These are phyloP conservation scores for Pythium sukuiense DNA, from an alignment of 352 stramenopile species.

Conservation along the genomic window DNA sequence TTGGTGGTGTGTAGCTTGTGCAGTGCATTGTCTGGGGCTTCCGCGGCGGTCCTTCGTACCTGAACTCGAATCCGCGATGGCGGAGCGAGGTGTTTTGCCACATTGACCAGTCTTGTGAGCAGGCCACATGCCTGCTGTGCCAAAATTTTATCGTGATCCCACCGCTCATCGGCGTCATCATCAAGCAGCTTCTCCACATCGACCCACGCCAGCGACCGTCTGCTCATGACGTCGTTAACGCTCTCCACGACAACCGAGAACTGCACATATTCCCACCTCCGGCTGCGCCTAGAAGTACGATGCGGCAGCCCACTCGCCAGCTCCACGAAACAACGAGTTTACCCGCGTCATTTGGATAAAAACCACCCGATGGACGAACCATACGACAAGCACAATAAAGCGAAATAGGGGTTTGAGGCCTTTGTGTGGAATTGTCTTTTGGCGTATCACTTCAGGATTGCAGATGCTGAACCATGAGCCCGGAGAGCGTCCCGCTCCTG, in stretches of 20 bases:
- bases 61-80: conserved; percentile 57
- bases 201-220: conserved; percentile 65
- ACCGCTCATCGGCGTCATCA: conserved; percentile 67
- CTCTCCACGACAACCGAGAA: conserved; percentile 63
- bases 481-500: conserved; percentile 53
- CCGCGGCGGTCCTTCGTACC: conserved; percentile 62
- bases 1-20: conserved; percentile 48
- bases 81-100: conserved; percentile 73
- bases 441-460: conserved; percentile 24
- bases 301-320: conserved; percentile 12
- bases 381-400: background rate
- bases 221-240: conserved; percentile 71
- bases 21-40: conserved; percentile 84
- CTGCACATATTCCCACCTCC: conserved; percentile 50
- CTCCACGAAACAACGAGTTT: conserved; percentile 26
- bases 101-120: conserved; percentile 64
- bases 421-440: background rate
- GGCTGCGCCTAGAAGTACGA: conserved; percentile 8
- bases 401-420: background rate
- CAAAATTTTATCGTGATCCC: conserved; percentile 82
- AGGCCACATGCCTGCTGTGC: conserved; percentile 63
- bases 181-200: conserved; percentile 76
- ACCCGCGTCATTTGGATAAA: conserved; percentile 26
- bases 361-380: background rate
- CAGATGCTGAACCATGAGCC: background rate